These are phyloP conservation scores for Metschnikowia matae DNA, from an alignment of 805 yeast genomes.

Conservation along the genomic window DNA sequence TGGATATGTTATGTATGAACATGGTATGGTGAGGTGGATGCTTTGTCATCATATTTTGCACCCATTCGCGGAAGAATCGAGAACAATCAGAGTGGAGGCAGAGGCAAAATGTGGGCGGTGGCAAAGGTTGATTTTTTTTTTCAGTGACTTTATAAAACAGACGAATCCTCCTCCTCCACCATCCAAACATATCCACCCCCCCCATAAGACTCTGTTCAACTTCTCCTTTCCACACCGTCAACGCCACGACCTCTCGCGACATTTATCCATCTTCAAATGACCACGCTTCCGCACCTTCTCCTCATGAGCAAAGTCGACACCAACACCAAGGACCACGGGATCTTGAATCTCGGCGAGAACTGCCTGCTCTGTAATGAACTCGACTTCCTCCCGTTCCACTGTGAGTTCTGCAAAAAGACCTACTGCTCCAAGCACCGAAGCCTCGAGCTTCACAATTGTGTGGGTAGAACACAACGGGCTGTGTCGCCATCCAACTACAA, in stretches of 20 bases:
- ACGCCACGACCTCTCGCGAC: constrained; percentile 5
- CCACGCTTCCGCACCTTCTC: constrained; percentile 12
- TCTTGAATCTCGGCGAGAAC: constrained; percentile 56
- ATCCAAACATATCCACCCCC: too few species aligned
- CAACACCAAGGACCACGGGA: constrained; percentile 27
- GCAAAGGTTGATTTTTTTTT: background rate
- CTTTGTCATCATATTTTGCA: constrained; percentile 3
- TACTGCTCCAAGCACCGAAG: constrained; percentile 51
- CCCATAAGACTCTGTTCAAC: background rate
- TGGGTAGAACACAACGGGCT: constrained; percentile 16
- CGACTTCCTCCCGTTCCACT: constrained; percentile 57
- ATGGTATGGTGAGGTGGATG: background rate
- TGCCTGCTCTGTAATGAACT: constrained; percentile 49
- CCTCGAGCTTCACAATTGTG: constrained; percentile 31
- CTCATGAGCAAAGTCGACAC: constrained; percentile 22
- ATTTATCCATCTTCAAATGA: background rate
- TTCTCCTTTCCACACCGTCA: background rate
- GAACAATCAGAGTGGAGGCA: background rate
- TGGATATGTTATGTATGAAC: too few species aligned
- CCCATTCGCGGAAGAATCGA: constrained; percentile 7
- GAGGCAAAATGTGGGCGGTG: constrained; percentile 1
- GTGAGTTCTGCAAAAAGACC: constrained; percentile 43
- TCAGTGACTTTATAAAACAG: background rate
- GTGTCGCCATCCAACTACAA: constrained; percentile 10
- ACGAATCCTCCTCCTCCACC: background rate